Percentiles rank a stretch among this genome's conserved stretches.
phyloP scores from a whole-genome alignment of 306 rosid genomes.

The Calophaca sinica region DNA sequence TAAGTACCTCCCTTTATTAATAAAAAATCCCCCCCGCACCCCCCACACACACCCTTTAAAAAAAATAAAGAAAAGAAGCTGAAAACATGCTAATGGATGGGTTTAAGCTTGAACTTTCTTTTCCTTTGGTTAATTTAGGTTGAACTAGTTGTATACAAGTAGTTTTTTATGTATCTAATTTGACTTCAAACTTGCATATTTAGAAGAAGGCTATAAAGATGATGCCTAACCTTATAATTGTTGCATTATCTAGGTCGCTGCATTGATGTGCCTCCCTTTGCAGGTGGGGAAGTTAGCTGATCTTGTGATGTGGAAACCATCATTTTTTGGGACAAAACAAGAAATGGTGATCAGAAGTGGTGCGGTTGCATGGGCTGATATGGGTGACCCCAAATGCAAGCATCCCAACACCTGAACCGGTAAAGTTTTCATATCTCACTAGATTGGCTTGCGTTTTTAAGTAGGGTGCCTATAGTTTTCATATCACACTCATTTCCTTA shows the following conservation, averaged over 20 bases:
- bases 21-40: no score
- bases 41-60: no score
- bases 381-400: constrained; percentile 90
- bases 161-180: neutral
- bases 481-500: no score
- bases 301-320: constrained; percentile 83
- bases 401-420: constrained; percentile 94
- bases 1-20: no score
- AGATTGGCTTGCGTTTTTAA: neutral
- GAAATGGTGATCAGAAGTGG: constrained; percentile 84
- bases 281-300: constrained; percentile 60
- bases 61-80: no score
- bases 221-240: neutral
- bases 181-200: neutral
- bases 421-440: constrained; percentile 38
- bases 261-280: constrained; percentile 26
- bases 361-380: constrained; percentile 81
- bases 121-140: no score
- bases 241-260: neutral
- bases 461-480: neutral
- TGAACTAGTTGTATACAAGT: no score
- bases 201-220: constrained; percentile 1
- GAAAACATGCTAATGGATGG: no score
- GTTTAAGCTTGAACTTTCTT: no score
- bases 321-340: constrained; percentile 88